These are phyloP conservation scores for Pythium plurisporium DNA, from an alignment of 352 stramenopile genomes.

Conservation along the genomic window DNA sequence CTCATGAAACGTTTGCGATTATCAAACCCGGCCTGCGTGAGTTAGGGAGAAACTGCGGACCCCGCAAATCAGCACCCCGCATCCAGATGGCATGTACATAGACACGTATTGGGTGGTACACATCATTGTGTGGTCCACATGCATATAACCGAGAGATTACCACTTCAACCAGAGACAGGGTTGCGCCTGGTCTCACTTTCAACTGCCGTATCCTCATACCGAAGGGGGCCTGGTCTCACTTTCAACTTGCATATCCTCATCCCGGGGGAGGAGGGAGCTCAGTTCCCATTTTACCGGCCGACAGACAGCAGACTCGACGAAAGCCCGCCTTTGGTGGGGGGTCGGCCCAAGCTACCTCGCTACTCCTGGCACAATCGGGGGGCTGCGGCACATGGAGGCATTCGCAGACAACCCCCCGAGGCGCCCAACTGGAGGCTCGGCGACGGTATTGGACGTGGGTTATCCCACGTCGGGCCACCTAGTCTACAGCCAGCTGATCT, in stretches of 20 bases:
- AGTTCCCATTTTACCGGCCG: not conserved
- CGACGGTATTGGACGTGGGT: not conserved
- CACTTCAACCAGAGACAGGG: too few relatives aligned
- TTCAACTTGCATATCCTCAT: too few relatives aligned
- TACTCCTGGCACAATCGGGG: not conserved
- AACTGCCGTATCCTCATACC: too few relatives aligned
- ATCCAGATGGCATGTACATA: too few relatives aligned
- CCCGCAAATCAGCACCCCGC: too few relatives aligned
- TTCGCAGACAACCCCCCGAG: not conserved
- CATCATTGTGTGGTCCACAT: too few relatives aligned
- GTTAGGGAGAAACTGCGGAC: too few relatives aligned
- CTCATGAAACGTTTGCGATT: not conserved
- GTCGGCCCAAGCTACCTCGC: not conserved
- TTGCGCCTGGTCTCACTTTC: too few relatives aligned
- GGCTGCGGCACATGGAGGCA: conserved; percentile 1
- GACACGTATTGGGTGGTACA: too few relatives aligned
- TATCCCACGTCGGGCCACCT: not conserved
- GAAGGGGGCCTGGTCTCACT: too few relatives aligned
- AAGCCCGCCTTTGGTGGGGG: not conserved
- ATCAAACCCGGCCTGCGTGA: not conserved
- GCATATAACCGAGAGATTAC: too few relatives aligned
- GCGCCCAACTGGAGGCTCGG: conserved; percentile 6
- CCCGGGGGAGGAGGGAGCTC: too few relatives aligned
- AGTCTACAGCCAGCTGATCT: not conserved
- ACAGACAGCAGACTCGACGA: conserved; percentile 2